These are phyloP conservation scores for Oleoguttula mirabilis DNA, from an alignment of 495 filamentous ascomycete species.

Conservation along the genomic window DNA sequence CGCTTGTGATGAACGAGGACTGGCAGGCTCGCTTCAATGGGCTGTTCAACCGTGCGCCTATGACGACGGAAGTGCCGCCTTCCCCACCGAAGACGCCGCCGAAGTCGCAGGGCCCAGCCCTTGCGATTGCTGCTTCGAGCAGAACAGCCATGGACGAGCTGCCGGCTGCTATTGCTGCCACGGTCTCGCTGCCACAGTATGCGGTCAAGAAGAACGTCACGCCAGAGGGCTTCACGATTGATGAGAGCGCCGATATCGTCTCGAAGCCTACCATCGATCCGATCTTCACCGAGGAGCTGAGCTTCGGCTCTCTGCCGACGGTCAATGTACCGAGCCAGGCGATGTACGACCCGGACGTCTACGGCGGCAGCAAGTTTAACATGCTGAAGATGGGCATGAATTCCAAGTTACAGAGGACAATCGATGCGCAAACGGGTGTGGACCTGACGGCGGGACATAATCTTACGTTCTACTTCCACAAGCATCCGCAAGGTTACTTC, in stretches of 20 bases:
- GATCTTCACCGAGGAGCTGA: constrained; percentile 28
- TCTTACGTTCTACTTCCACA: background rate
- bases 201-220: background rate
- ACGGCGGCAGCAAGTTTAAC: background rate
- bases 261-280: constrained; percentile 26
- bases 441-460: too few species aligned
- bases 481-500: background rate
- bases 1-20: constrained; percentile 11
- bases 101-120: constrained; percentile 9
- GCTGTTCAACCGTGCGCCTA: constrained; percentile 14
- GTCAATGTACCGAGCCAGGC: constrained; percentile 20
- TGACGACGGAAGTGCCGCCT: constrained; percentile 18
- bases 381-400: background rate
- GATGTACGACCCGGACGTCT: constrained; percentile 1
- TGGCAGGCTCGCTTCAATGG: constrained; percentile 24
- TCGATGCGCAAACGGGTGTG: background rate
- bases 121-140: constrained; percentile 13
- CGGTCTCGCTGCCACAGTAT: constrained; percentile 26
- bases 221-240: constrained; percentile 15
- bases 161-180: constrained; percentile 14
- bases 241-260: constrained; percentile 22
- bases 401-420: background rate
- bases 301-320: constrained; percentile 29
- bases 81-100: constrained; percentile 18
- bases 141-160: constrained; percentile 19